Evolutionary conservation across 2,329 filamentous ascomycete genomes (phyloP), one percentile per base, ranked within the genome.

Genomic region (Cercospora sesami): DNA sequence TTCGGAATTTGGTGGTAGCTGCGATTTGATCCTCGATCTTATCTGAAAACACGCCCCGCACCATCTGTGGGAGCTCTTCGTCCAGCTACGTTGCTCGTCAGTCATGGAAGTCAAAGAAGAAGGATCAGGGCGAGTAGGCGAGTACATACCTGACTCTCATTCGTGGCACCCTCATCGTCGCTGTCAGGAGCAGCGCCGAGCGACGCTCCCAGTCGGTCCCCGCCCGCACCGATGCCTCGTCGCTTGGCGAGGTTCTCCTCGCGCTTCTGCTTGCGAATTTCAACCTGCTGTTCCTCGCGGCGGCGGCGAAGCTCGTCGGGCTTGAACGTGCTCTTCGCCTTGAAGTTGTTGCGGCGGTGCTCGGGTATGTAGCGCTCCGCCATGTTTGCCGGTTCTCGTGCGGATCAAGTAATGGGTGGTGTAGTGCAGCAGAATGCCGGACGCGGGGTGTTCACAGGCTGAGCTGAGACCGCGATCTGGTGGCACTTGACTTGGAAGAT

Each of bases 311-410:
- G 90, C 86, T 99, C 95, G 81, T 99, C 95, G 77, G 94, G 94
- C 89, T 97, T 97, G 87, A 99, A 98, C 78, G 93, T 93, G 83
- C 92, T 94, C 88, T 97, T 97, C 65, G 95, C 95, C 91, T 99
- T 99, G 90, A 97, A 99, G 85, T 97, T 94, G 74, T 93, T 97
- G 80, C 95, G 94, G 82, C 95, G 93, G 86, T 99, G 95, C 86
- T 99, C 95, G 81, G 95, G 95, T 79, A 99, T 99, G 86, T 97
- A 99, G 79, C 95, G 92, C 82, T 99, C 95, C 82, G 95, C 91
- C 95, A 99, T 99, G 84, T 77, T 90, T 76, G 75, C 72, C 75
- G 45, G 77, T 71, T 73, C 68, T 64, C 62, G 67, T 36, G 51
- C 33, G 63, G 26, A 28, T 36, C 63, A 64, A 69, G 63, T 67